A percentile compares a stretch with the other conserved stretches of the same genome.
Evolutionary conservation across 2,329 filamentous ascomycete species (phyloP).

Genomic region (Aspergillus japonicus): DNA sequence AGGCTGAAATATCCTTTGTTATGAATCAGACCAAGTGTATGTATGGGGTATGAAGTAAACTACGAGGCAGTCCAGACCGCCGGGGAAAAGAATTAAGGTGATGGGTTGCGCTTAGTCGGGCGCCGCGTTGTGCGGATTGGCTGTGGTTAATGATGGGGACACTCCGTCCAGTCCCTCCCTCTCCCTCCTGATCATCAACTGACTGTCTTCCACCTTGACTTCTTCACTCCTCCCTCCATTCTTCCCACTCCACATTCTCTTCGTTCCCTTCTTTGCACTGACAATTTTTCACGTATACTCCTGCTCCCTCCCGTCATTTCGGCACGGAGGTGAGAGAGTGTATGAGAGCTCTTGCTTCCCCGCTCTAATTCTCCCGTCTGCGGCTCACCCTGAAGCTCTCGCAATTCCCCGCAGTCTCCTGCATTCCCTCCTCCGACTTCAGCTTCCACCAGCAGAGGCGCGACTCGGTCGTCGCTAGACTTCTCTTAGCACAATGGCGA

Average conservation of each 20-base stretch:
- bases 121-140: constrained; percentile 13
- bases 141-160: constrained; percentile 6
- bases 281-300: background rate
- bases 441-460: constrained; percentile 31
- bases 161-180: background rate
- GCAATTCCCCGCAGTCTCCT: constrained; percentile 34
- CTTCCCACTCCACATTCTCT: background rate
- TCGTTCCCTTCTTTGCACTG: background rate
- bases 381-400: constrained; percentile 30
- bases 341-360: background rate
- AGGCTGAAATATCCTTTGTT: too few relatives aligned
- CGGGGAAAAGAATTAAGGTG: constrained; percentile 2
- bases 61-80: background rate
- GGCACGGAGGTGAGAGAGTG: background rate
- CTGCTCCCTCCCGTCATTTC: constrained; percentile 5
- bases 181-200: background rate
- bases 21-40: too few relatives aligned
- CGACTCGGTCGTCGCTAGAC: constrained; percentile 39
- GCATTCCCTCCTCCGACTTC: constrained; percentile 14
- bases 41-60: too few relatives aligned
- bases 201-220: background rate
- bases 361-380: constrained; percentile 8
- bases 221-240: background rate
- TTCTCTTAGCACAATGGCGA: constrained; percentile 65
- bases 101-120: background rate